phyloP scores from a whole-genome alignment of 2,329 filamentous ascomycete genomes.

The Epichloe gansuensis region DNA sequence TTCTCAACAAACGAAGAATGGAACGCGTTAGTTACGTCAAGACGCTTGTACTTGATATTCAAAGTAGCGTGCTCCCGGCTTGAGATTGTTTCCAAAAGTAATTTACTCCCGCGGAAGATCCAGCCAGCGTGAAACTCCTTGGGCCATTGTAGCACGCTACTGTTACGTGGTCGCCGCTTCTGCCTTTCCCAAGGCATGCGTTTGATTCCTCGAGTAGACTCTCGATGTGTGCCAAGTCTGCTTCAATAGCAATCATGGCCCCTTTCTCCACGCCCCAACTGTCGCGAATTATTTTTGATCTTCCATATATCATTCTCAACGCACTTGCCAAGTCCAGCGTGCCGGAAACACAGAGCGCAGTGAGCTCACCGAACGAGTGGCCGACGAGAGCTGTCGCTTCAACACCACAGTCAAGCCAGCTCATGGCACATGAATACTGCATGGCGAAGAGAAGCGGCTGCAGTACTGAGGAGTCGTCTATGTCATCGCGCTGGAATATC shows the following conservation, averaged over 20 bases:
- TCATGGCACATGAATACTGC: slow-evolving; percentile 23
- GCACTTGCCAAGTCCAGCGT: slow-evolving; percentile 19
- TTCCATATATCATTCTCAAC: slow-evolving; percentile 15
- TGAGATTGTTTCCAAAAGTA: background rate
- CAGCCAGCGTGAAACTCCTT: slow-evolving; percentile 29
- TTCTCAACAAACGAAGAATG: slow-evolving; percentile 30
- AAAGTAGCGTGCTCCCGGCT: background rate
- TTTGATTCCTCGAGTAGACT: slow-evolving; percentile 6
- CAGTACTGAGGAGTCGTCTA: slow-evolving; percentile 17
- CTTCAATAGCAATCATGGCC: slow-evolving; percentile 27
- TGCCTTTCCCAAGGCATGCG: slow-evolving; percentile 8
- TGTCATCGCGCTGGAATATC: slow-evolving; percentile 17
- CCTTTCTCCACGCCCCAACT: slow-evolving; percentile 24
- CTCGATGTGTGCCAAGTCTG: slow-evolving; percentile 11
- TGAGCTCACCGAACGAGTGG: slow-evolving; percentile 31
- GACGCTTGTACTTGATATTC: slow-evolving; percentile 21
- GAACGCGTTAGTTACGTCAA: slow-evolving; percentile 35
- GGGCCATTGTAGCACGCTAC: slow-evolving; percentile 39
- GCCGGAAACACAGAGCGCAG: slow-evolving; percentile 24
- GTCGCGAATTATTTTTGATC: slow-evolving; percentile 19
- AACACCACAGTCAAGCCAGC: slow-evolving; percentile 25
- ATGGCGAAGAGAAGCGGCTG: slow-evolving; percentile 28
- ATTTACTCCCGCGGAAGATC: slow-evolving; percentile 11
- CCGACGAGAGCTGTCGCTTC: slow-evolving; percentile 17
- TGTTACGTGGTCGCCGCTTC: slow-evolving; percentile 1